A percentile compares a stretch with the other conserved stretches of the same genome.
These are phyloP conservation scores for Grosmannia penicillata DNA, from an alignment of 2,329 filamentous ascomycete genomes.

Conservation along the genomic window DNA sequence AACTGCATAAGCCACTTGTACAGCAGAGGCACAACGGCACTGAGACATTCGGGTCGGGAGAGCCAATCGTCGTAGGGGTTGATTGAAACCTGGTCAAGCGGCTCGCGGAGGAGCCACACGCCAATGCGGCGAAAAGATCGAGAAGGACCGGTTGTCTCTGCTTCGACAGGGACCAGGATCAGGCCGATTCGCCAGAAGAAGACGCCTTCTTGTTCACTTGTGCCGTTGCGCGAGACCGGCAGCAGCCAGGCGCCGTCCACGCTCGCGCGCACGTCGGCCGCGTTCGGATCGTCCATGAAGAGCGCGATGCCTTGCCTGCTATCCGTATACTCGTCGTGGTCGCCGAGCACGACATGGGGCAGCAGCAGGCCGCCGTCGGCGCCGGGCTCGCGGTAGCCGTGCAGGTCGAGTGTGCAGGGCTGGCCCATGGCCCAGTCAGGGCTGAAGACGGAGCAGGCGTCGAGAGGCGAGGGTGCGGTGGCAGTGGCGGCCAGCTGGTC, in stretches of 20 bases:
- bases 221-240: neutral
- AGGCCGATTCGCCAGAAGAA: neutral
- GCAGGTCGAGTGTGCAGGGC: neutral
- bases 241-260: neutral
- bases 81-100: no score
- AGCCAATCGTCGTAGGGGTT: no score
- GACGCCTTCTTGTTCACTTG: neutral
- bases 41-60: no score
- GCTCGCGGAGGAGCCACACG: neutral
- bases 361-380: neutral
- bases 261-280: neutral
- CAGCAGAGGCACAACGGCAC: no score
- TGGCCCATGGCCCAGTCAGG: neutral
- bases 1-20: no score
- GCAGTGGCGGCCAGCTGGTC: neutral
- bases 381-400: neutral
- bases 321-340: neutral
- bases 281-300: neutral
- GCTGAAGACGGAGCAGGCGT: neutral
- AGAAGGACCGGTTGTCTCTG: neutral
- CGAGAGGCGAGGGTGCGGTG: neutral
- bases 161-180: neutral
- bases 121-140: neutral
- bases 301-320: neutral
- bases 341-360: neutral